Percentiles rank a stretch among this genome's conserved stretches.
Conservation (phyloP, 306 rosid genomes). For the Cucurbita pepo region DNA sequence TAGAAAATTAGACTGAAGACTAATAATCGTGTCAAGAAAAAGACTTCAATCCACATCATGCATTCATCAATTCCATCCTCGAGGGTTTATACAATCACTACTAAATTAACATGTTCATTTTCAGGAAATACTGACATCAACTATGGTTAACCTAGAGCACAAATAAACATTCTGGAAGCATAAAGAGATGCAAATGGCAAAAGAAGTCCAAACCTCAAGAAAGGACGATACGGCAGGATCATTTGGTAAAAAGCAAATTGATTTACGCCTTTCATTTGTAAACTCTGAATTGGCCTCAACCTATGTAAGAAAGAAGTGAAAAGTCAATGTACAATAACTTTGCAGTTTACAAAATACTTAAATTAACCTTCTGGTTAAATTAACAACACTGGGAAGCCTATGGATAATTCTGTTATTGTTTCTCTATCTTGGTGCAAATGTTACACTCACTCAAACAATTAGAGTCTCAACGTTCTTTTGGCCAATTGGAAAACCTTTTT, state of each 20-base stretch:
- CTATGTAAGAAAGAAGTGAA: slow-evolving; percentile 20
- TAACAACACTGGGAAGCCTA: not conserved
- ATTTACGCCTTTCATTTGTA: slow-evolving; percentile 53
- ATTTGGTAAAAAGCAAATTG: slow-evolving; percentile 56
- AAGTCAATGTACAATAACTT: not conserved
- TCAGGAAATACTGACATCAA: not conserved
- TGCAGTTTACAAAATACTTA: not conserved
- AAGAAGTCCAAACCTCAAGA: slow-evolving; percentile 47
- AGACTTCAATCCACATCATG: not conserved
- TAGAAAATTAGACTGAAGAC: not conserved
- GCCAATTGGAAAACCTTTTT: not conserved
- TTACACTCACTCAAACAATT: not conserved
- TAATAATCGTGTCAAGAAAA: not conserved
- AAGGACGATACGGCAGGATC: slow-evolving; percentile 45
- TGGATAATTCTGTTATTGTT: not conserved
- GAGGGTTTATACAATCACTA: not conserved
- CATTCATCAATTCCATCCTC: not conserved
- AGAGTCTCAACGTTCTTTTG: not conserved
- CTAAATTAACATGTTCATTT: not conserved
- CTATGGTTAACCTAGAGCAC: not conserved
- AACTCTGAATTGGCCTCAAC: slow-evolving; percentile 53
- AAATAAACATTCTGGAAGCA: not conserved
- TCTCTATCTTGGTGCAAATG: not conserved
- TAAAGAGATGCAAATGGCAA: not conserved
- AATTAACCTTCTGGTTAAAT: not conserved